A percentile compares a stretch with the other conserved stretches of the same genome.
phyloP scores from a whole-genome alignment of 2,329 filamentous ascomycete genomes.

The Plectosphaerella plurivora region DNA sequence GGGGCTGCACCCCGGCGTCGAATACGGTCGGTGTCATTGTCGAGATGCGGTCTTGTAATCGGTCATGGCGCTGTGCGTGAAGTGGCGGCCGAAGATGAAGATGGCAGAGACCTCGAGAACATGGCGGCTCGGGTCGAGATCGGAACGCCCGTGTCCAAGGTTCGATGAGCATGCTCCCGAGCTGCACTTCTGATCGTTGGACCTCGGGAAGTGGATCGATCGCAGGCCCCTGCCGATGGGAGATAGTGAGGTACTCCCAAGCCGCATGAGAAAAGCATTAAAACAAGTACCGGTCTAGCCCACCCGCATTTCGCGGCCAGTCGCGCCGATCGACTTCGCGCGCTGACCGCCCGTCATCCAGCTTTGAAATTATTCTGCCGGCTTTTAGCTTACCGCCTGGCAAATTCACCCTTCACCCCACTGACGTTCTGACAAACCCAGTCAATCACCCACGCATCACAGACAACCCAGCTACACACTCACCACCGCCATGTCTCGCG shows the following conservation, averaged over 20 bases:
- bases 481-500: constrained; percentile 55
- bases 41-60: neutral
- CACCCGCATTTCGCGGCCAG: no score
- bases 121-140: no score
- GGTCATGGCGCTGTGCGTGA: no score
- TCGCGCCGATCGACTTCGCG: neutral
- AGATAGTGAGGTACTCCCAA: no score
- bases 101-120: no score
- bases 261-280: no score
- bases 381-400: neutral
- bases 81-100: no score
- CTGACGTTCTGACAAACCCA: neutral
- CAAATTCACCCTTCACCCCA: constrained; percentile 1
- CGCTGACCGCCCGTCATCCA: neutral
- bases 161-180: no score
- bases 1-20: constrained; percentile 14
- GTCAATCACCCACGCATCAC: neutral
- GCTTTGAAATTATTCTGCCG: constrained; percentile 1
- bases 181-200: neutral
- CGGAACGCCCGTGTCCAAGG: no score
- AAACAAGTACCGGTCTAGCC: no score
- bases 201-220: constrained; percentile 2
- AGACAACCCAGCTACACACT: neutral
- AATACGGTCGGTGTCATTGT: constrained; percentile 2
- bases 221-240: neutral